Conservation (phyloP, 2,329 filamentous ascomycete species). For the Blastomyces silverae region DNA sequence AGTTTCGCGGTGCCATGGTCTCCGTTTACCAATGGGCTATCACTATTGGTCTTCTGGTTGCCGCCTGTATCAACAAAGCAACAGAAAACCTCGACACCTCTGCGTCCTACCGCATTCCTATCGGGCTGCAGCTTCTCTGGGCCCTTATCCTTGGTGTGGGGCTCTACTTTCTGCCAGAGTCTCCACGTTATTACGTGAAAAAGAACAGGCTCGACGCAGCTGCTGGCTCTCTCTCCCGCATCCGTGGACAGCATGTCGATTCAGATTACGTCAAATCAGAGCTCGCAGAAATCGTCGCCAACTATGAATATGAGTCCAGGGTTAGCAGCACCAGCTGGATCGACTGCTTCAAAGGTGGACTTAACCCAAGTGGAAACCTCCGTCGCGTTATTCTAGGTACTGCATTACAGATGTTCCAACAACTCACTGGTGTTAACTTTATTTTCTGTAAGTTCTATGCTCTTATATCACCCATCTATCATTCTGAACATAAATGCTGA, state of each 20-base stretch:
- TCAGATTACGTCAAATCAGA: conserved; percentile 45
- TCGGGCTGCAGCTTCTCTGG: conserved; percentile 58
- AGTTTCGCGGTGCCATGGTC: conserved; percentile 39
- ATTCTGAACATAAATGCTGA: conserved; percentile 8
- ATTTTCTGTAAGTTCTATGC: conserved; percentile 32
- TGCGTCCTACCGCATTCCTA: conserved; percentile 56
- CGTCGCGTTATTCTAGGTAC: conserved; percentile 64
- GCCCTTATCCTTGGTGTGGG: conserved; percentile 52
- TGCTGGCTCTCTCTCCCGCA: conserved; percentile 22
- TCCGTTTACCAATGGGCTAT: conserved; percentile 40
- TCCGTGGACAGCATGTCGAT: conserved; percentile 43
- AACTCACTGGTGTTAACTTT: conserved; percentile 70
- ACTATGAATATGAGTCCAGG: conserved; percentile 45
- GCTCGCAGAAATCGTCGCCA: conserved; percentile 47
- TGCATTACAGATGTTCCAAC: conserved; percentile 68
- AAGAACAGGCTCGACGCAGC: conserved; percentile 23
- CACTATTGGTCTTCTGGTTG: conserved; percentile 39
- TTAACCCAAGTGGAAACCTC: conserved; percentile 49
- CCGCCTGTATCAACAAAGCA: conserved; percentile 65
- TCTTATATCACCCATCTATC: not conserved
- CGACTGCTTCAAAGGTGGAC: conserved; percentile 47
- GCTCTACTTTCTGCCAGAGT: conserved; percentile 50
- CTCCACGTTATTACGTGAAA: conserved; percentile 39
- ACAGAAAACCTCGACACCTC: conserved; percentile 48
- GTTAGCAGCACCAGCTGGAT: conserved; percentile 40